Percentiles rank a stretch among this genome's conserved stretches.
phyloP scores from a whole-genome alignment of 2,329 filamentous ascomycete species.

The Ophiostoma ulmi region DNA sequence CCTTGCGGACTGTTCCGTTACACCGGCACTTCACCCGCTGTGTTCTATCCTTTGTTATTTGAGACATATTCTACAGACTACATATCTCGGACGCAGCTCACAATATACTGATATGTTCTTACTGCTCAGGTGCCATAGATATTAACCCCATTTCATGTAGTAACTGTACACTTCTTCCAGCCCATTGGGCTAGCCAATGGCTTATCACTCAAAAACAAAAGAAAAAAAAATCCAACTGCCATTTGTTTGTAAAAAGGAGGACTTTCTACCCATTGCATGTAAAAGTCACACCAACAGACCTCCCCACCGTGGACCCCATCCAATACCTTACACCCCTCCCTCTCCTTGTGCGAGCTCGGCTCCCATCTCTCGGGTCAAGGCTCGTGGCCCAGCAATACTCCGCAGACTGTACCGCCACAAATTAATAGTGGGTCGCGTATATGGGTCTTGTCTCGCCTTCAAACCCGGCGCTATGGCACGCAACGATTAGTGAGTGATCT shows the following conservation, averaged over 20 bases:
- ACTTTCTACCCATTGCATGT: background rate
- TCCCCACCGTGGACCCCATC: constrained; percentile 2
- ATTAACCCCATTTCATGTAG: too few relatives aligned
- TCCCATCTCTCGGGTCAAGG: constrained; percentile 26
- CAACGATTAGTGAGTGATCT: background rate
- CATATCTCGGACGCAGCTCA: background rate
- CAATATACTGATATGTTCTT: too few relatives aligned
- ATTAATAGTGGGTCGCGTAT: background rate
- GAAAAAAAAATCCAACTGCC: background rate
- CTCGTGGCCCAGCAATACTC: constrained; percentile 10
- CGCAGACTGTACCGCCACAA: constrained; percentile 3
- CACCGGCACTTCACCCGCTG: background rate
- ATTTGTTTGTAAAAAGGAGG: background rate
- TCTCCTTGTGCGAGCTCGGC: constrained; percentile 24
- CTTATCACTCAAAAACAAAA: background rate
- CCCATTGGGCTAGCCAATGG: background rate
- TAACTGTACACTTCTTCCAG: background rate
- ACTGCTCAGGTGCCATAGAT: too few relatives aligned
- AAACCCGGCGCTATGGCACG: constrained; percentile 16
- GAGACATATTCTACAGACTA: background rate
- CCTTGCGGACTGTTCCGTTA: background rate
- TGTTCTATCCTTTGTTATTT: background rate
- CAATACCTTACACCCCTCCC: constrained; percentile 12
- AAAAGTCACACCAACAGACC: background rate
- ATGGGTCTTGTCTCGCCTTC: background rate